phyloP scores from a whole-genome alignment of 2,329 filamentous ascomycete genomes.

The Aspergillus sp. region DNA sequence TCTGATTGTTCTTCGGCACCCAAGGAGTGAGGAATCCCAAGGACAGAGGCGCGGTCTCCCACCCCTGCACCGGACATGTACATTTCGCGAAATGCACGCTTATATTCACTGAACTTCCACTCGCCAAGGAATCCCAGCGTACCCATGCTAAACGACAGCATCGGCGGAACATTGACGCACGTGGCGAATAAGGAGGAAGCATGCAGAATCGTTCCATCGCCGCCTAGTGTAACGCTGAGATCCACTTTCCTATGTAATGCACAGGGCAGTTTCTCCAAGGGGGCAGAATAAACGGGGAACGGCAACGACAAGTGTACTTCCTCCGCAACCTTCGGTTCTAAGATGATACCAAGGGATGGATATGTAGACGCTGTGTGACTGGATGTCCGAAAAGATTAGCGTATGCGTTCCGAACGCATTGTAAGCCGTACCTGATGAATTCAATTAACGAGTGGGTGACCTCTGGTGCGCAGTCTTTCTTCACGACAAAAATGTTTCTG shows the following conservation, averaged over 20 bases:
- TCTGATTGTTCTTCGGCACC: slow-evolving; percentile 21
- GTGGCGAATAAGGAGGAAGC: slow-evolving; percentile 85
- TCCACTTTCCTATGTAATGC: slow-evolving; percentile 78
- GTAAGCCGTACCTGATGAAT: slow-evolving; percentile 49
- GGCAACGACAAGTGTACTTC: slow-evolving; percentile 68
- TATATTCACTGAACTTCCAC: slow-evolving; percentile 93
- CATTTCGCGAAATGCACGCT: slow-evolving; percentile 85
- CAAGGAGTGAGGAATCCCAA: slow-evolving; percentile 46
- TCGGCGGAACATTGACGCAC: slow-evolving; percentile 77
- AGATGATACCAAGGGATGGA: slow-evolving; percentile 74
- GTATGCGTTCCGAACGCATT: neutral
- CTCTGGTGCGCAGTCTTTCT: slow-evolving; percentile 60
- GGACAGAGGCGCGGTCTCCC: slow-evolving; percentile 44
- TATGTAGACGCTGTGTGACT: slow-evolving; percentile 79
- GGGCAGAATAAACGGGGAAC: slow-evolving; percentile 68
- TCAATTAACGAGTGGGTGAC: slow-evolving; percentile 59
- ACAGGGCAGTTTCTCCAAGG: slow-evolving; percentile 34
- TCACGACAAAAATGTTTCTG: slow-evolving; percentile 67
- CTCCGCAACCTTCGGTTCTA: slow-evolving; percentile 74
- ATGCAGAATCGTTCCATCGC: slow-evolving; percentile 86
- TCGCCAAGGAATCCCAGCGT: slow-evolving; percentile 92
- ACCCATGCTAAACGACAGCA: slow-evolving; percentile 95
- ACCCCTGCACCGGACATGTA: slow-evolving; percentile 74
- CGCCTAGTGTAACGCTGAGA: slow-evolving; percentile 83
- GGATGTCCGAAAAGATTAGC: neutral